Conservation (phyloP, 2,329 filamentous ascomycete species). For the Drechslera avenae region DNA sequence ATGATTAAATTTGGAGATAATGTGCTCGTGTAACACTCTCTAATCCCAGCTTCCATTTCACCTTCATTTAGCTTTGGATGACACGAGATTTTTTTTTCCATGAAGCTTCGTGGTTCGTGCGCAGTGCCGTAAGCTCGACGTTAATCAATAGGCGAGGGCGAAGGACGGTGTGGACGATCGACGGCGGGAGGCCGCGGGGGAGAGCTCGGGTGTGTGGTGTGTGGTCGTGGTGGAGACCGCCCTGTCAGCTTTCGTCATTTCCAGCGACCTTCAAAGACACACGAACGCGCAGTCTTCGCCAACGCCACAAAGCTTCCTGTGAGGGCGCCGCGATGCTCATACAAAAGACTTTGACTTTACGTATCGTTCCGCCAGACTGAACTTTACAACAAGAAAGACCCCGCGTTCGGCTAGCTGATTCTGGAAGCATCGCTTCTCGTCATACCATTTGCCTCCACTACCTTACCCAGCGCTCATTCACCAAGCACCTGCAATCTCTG, state of each 20-base stretch:
- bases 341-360: conserved; percentile 6
- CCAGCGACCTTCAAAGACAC: conserved; percentile 5
- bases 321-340: conserved; percentile 34
- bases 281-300: conserved; percentile 8
- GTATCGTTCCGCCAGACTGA: conserved; percentile 20
- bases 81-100: too few relatives aligned
- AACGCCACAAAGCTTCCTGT: conserved; percentile 1
- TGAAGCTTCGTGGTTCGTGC: neutral
- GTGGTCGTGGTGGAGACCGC: conserved; percentile 4
- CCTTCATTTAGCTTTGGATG: too few relatives aligned
- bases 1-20: neutral
- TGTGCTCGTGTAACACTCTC: too few relatives aligned
- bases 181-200: conserved; percentile 14
- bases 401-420: neutral
- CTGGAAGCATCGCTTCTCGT: conserved; percentile 6
- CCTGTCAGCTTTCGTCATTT: conserved; percentile 22
- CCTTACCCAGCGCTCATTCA: conserved; percentile 11
- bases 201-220: conserved; percentile 9
- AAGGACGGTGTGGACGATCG: conserved; percentile 1
- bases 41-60: too few relatives aligned
- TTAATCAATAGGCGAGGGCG: neutral
- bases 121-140: neutral
- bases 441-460: conserved; percentile 16
- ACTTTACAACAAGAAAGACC: neutral
- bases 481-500: neutral